These are phyloP conservation scores for Colletotrichum liaoningense DNA, from an alignment of 2,329 filamentous ascomycete genomes.

Conservation along the genomic window DNA sequence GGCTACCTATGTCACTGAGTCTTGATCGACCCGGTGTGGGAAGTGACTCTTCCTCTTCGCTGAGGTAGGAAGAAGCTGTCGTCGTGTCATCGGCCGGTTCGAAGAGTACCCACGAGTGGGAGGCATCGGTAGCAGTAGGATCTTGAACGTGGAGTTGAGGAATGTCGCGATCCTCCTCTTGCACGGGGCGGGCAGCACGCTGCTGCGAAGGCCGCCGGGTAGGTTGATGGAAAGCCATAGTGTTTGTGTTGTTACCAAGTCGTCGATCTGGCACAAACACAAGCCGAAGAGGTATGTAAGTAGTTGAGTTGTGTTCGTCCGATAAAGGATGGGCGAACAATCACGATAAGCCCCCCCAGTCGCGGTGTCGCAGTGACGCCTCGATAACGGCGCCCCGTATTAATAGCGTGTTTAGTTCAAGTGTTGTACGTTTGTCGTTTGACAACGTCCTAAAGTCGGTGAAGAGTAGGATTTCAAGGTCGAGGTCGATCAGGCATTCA, in stretches of 20 bases:
- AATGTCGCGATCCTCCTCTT: conserved; percentile 53
- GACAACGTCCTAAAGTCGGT: conserved; percentile 6
- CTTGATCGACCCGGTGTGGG: conserved; percentile 76
- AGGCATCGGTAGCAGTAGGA: conserved; percentile 58
- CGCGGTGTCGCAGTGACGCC: conserved; percentile 29
- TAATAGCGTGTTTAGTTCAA: neutral
- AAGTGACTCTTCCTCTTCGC: conserved; percentile 74
- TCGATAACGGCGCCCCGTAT: conserved; percentile 17
- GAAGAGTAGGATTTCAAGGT: neutral
- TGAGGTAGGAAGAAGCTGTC: conserved; percentile 75
- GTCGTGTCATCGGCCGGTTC: conserved; percentile 73
- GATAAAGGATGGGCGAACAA: conserved; percentile 11
- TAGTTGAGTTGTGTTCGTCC: conserved; percentile 16
- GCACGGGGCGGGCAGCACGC: conserved; percentile 56
- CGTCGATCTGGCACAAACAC: conserved; percentile 2
- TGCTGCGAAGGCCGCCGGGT: conserved; percentile 62
- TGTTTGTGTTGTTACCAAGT: conserved; percentile 24
- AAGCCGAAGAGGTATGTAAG: neutral
- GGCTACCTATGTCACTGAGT: conserved; percentile 83
- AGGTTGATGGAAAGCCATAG: conserved; percentile 72
- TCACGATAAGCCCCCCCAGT: conserved; percentile 32
- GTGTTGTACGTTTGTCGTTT: conserved; percentile 11
- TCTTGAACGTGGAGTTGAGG: conserved; percentile 36
- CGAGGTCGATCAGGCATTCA: conserved; percentile 1
- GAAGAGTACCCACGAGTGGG: conserved; percentile 97